Evolutionary conservation across 495 filamentous ascomycete species (phyloP), one percentile per base, ranked within the genome.

Genomic region (Neurospora sp.): DNA sequence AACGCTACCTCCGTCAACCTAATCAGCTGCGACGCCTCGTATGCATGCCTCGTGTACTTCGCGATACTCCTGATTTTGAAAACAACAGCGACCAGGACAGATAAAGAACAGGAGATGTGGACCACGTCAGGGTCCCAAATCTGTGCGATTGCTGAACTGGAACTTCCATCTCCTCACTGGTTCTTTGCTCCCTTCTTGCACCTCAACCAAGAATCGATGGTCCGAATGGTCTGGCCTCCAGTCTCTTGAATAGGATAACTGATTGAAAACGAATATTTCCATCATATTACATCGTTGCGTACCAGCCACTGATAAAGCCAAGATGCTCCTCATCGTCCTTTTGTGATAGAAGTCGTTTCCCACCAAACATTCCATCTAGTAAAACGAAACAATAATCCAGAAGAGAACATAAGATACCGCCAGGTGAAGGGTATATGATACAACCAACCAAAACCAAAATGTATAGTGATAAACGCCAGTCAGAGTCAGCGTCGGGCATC

Each of bases 31-130:
- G 54, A 34, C 54, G 31, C 54, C 54, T 19, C 54, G 11, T 66
- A 66, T 66, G 71, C 62, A 74, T 73, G 71, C 40, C 36, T 74
- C 73, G 73, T 74, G 40, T 74, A 37, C 31, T 74, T 73, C 73
- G 70, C 72, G 71, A 42, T 59, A 15, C 39, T 19, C 39, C 21
- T 17, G 21, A 66, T 36, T 38, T n/a, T 38, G 9, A 39, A 62
- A 66, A 40, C 21, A 19, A 43, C 3, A 28, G 36, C 15, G 10
- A 69, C 17, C 17, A 31, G 36, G 42, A n/a, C 21, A 31, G 8
- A 34, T 34, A 39, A 17, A n/a, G 31, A 10, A 39, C 4, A 9
- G 69, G 69, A n/a, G 69, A 71, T 21, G 69, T 7, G n/a, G 70
- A 54, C 34, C 28, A 10, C 2, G 54, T 9, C 15, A 66, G 7